phyloP scores from a whole-genome alignment of 441 rosid species.

The Corymbia calophylla region DNA sequence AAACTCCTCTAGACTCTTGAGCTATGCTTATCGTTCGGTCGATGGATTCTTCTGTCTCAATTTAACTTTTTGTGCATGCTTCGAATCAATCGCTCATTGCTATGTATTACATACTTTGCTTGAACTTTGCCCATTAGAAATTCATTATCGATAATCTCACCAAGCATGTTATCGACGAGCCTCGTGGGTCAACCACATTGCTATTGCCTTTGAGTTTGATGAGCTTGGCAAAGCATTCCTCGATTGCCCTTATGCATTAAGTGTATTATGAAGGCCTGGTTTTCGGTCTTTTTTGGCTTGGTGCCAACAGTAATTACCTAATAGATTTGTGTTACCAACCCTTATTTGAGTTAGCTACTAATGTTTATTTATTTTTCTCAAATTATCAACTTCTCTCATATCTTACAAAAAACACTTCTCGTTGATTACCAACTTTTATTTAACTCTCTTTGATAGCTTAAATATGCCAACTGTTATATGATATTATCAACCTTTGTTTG shows the following conservation, averaged over 20 bases:
- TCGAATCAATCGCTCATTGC: background rate
- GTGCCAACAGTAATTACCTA: background rate
- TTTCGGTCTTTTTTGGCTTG: background rate
- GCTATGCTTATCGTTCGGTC: background rate
- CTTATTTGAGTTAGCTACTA: background rate
- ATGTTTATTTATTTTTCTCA: no score
- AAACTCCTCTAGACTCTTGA: background rate
- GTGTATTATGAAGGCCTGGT: background rate
- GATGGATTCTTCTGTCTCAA: background rate
- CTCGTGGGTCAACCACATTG: background rate
- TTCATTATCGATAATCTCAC: background rate
- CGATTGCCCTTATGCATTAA: background rate
- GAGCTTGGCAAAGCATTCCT: background rate
- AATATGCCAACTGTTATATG: no score
- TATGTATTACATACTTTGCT: background rate
- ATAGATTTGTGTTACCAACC: background rate
- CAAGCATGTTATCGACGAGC: background rate
- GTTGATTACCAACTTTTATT: background rate
- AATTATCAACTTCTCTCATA: background rate
- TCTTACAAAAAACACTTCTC: background rate
- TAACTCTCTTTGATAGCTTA: background rate
- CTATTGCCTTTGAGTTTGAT: background rate
- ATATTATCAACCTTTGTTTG: background rate
- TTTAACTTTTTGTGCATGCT: background rate
- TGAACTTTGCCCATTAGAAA: background rate